Evolutionary conservation across 768 basidiomycete species (phyloP), one percentile per base, ranked within the genome.

Genomic region (Rhodotorula toruloides): DNA sequence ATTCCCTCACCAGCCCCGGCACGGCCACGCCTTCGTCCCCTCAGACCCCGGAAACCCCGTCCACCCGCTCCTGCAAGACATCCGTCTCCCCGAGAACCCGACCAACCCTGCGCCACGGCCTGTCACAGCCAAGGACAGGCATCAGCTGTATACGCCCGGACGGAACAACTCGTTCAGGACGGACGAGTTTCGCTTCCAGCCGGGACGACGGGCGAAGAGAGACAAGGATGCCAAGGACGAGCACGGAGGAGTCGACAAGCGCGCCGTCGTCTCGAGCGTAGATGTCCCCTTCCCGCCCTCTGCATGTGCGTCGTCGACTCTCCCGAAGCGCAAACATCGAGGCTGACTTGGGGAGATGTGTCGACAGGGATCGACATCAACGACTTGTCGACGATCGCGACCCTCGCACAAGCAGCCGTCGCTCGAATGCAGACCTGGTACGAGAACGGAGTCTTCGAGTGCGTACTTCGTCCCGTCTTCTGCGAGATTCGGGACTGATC

Each of bases 351-450:
- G 11, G 16, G 17, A 17, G 14, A 9, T 17, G 16, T 4, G 25
- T 6, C 2, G 17, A 3, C 44, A 65, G 63, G 50, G 39, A 48
- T 65, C 37, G 63, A 65, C 53, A 48, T 65, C 36, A 65, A 65
- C 57, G 58, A 65, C 46, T 44, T 65, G 27, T 42, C 52, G 10
- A 65, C 57, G 3, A 54, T 65, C 52, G 63, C 63, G 11, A 29
- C 42, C 6, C 46, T 65, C 49, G 54, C 63, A 0, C 57, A 65
- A 19, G 63, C 63, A 12, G 57, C 63, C 1, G 58, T 54, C 14
- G 57, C 63, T 8, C 36, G 63, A 14, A 65, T 65, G 63, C 63
- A 65, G 55, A 65, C 63, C 22, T 65, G 63, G 63, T 65, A 65
- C 57, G 57, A 58, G 44, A 46, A 54, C 37, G 63, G 63, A 29